Base-by-base conservation (phyloP, 164 flowering plant genomes). In the Umbilicus rupestris region DNA sequence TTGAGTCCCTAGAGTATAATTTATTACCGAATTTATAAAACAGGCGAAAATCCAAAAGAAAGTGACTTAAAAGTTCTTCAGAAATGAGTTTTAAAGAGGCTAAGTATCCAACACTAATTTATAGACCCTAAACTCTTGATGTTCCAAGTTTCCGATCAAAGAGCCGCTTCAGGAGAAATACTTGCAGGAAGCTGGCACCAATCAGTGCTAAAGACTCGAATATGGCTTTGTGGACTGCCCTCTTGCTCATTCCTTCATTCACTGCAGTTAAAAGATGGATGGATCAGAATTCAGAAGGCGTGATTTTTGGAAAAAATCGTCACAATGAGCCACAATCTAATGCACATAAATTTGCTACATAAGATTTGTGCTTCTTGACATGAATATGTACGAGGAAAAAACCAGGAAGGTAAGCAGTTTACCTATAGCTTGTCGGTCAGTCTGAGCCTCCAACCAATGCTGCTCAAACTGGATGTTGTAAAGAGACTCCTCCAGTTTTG, bases 361-460 rank as follows among this genome's bases (percentile, higher is more conserved):
- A 26, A 1, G 60, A 55, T 28, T 26, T 55, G 17, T 55, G 14
- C 33, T 29, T 15, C 11, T 3, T 10, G 33, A 11, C 60, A 28
- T 15, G 60, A 3, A 55, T 11, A 55, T 20, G 19, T 55, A 28
- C 12, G 33, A 0, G 3, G 19, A 62, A 33, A 35, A 35, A 7
- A 7, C 49, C 42, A 29, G 16, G 12, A 33, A 17, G 3, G 14
- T 26, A 12, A 33, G 46, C 39, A 47, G 29, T 29, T 8, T 84
- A 93, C 99, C 82, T 66, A 84, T 70, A 66, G 92, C 88, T 76
- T 95, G 99, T 33, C 93, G 93, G 22, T 92, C 94, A 41, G 97
- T 95, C 80, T 89, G 88, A 68, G 99, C 99, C 80, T 88, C 94
- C 9, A 95, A 78, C 97, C 97, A 95, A 69, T 89, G 97, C 75